Evolutionary conservation across 768 basidiomycete species (phyloP).

Genomic region (Omphalotus guepiniiformis): DNA sequence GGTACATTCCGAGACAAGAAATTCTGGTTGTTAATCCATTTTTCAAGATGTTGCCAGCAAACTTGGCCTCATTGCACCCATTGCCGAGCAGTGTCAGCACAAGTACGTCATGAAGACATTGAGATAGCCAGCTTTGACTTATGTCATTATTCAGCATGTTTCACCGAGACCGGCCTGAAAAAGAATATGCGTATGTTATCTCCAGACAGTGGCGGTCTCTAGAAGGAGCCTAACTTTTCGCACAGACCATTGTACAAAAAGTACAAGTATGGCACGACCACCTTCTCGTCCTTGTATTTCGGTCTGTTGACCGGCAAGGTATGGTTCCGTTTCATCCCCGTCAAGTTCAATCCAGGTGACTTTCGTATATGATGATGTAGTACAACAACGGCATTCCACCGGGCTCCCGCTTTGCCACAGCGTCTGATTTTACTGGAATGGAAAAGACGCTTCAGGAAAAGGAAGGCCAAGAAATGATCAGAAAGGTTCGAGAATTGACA

Average conservation of each 20-base stretch:
- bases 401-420: constrained; percentile 65
- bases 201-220: background rate
- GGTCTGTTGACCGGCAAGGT: constrained; percentile 81
- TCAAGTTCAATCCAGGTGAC: background rate
- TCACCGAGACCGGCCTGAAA: constrained; percentile 76
- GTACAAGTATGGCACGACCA: constrained; percentile 64
- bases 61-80: constrained; percentile 63
- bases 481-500: constrained; percentile 66
- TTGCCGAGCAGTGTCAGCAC: constrained; percentile 76
- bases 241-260: constrained; percentile 59
- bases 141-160: constrained; percentile 52
- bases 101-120: constrained; percentile 47
- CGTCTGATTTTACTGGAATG: constrained; percentile 47
- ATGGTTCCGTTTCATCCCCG: background rate
- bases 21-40: constrained; percentile 10
- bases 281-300: constrained; percentile 69
- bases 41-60: constrained; percentile 58
- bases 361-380: constrained; percentile 24
- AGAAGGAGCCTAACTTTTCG: background rate
- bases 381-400: constrained; percentile 75
- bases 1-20: constrained; percentile 16
- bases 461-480: constrained; percentile 64
- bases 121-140: background rate
- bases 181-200: constrained; percentile 57
- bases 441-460: constrained; percentile 49